Evolutionary conservation across 495 filamentous ascomycete species (phyloP), one percentile per base, ranked within the genome.

Genomic region (Penicillium daleae): DNA sequence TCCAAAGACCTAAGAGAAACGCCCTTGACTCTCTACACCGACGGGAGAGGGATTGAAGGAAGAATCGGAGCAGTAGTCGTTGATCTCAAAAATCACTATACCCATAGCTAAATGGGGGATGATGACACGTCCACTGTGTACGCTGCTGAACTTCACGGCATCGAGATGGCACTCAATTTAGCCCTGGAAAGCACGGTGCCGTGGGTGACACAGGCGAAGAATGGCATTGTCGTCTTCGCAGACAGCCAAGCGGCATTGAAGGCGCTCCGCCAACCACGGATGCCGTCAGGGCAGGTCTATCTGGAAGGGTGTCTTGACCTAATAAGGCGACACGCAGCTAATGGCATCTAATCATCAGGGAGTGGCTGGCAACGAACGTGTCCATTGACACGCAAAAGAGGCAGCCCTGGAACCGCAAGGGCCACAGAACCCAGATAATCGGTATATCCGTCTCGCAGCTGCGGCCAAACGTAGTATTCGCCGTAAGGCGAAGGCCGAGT

Each of bases 1-100:
- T 13, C 22, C 10, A 57, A 57, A 37, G 40, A 50, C 21, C 24
- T 29, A 48, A 55, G 56, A 52, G 58, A 40, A 60, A 44, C 21
- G 22, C 40, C 22, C 40, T 15, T 57, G 12, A 32, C 40, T 13
- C 22, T 60, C 5, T 63, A 67, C 49, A 67, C 65, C 10, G 63
- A 69, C 24, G 56, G 63, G 1, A 66, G 59, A 26, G 57, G 63
- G 3, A 44, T 29, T n/a, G 56, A 70, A 22, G 19, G 15, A 22
- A 24, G 3, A 49, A 24, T 19, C 15, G 44, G 17, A 21, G 19
- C 24, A 19, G 44, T n/a, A 7, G 44, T 22, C 17, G 17, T 17
- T 3, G 17, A 19, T 19, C 19, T 21, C 19, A 3, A 49, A n/a
- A 49, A 49, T 17, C 17, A 17, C 44, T 4, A 24, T 49, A 49